Conservation (phyloP, 2,329 filamentous ascomycete genomes). For the Epichloe gansuensis region DNA sequence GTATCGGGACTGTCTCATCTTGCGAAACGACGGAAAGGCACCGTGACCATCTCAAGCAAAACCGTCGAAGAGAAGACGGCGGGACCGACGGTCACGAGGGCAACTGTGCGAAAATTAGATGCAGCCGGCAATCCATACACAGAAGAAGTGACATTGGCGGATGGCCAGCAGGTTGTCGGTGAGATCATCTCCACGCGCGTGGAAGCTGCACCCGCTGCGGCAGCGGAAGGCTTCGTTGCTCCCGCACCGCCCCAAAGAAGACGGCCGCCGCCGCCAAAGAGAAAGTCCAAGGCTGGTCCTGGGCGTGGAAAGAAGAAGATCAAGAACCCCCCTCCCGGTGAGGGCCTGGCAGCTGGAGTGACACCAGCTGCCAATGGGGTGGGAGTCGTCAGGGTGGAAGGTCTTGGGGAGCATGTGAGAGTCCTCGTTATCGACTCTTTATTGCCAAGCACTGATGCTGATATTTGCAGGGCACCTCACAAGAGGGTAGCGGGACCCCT, state of each 20-base stretch:
- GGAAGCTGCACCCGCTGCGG: constrained; percentile 41
- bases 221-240: constrained; percentile 38
- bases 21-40: constrained; percentile 48
- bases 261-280: constrained; percentile 63
- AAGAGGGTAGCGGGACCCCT: constrained; percentile 30
- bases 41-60: constrained; percentile 43
- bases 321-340: constrained; percentile 36
- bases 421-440: background rate
- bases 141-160: constrained; percentile 69
- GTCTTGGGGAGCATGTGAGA: constrained; percentile 26
- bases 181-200: constrained; percentile 58
- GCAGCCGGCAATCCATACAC: constrained; percentile 70
- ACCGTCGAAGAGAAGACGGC: constrained; percentile 30
- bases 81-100: constrained; percentile 55
- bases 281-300: constrained; percentile 63
- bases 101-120: constrained; percentile 67
- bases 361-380: constrained; percentile 25
- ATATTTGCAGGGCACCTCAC: constrained; percentile 24
- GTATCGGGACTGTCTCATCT: constrained; percentile 38
- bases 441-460: background rate
- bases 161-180: constrained; percentile 68
- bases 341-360: constrained; percentile 16
- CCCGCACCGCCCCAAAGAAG: constrained; percentile 35
- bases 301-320: constrained; percentile 72
- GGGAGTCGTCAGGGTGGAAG: constrained; percentile 25